Conservation (phyloP, 2,329 filamentous ascomycete genomes). For the Pestalotiopsis sp. region DNA sequence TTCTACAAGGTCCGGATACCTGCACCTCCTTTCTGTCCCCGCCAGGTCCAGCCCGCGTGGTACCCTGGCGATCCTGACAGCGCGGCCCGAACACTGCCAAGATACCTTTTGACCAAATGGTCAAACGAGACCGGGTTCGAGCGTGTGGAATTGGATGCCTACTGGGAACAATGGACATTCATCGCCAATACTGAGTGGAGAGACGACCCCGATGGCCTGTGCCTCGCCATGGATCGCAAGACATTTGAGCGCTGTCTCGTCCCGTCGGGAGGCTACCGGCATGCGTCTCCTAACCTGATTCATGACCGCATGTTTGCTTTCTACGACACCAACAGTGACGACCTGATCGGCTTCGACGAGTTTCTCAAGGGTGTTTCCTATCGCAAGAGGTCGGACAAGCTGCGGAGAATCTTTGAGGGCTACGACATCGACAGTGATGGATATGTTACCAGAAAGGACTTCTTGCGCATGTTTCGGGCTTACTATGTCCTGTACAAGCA, state of each 20-base stretch:
- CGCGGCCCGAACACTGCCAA: conserved; percentile 68
- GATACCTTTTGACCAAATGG: conserved; percentile 68
- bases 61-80: conserved; percentile 85
- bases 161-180: conserved; percentile 97
- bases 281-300: conserved; percentile 82
- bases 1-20: conserved; percentile 97
- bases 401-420: conserved; percentile 78
- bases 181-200: conserved; percentile 86
- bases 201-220: conserved; percentile 76
- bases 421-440: conserved; percentile 92
- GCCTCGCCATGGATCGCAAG: conserved; percentile 85
- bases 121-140: conserved; percentile 78
- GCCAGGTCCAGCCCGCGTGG: conserved; percentile 81
- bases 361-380: conserved; percentile 83
- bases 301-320: conserved; percentile 97
- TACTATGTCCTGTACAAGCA: conserved; percentile 92
- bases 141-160: conserved; percentile 83
- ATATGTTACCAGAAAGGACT: conserved; percentile 82
- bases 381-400: conserved; percentile 67
- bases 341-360: conserved; percentile 87
- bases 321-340: conserved; percentile 89
- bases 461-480: conserved; percentile 87
- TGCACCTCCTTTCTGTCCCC: conserved; percentile 79
- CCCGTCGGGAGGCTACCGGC: conserved; percentile 77
- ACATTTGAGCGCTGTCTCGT: conserved; percentile 92